Base-by-base conservation (phyloP, 164 flowering plant genomes). In the Protea cynaroides region DNA sequence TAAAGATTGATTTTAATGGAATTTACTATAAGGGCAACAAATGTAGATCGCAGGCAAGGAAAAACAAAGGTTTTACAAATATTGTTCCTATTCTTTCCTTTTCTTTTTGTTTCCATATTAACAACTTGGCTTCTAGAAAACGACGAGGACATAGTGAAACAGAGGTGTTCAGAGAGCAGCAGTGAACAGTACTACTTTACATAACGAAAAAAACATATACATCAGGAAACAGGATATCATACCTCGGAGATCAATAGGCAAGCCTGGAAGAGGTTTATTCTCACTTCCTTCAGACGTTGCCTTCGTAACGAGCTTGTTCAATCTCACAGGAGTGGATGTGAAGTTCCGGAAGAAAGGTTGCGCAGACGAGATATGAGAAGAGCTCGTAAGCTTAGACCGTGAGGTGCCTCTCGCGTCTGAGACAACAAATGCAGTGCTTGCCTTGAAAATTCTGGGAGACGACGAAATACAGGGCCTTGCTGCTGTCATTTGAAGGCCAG, bases 161-260 rank as follows among this genome's bases (percentile, higher is more conserved):
- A 2, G 49, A 11, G 49, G 17, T 44, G 49, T 44, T 44, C 12
- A 44, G 2, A 44, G 17, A 44, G 15, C 49, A 44, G 49, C 49
- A 44, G 4, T 44, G 49, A 15, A 44, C 49, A 29, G 8, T 44
- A 44, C 15, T 11, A 44, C 12, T 12, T 15, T 44, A 11, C 8
- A 5, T 2, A 44, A 44, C 3, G 17, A 12, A 44, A 0, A 44
- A 14, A 18, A 25, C 8, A 50, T 37, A 18, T 9, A 37, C 1
- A 36, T 44, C 18, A 49, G 58, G 19, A 11, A 19, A 44, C 24
- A 7, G 40, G 43, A 40, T 17, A 7, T 36, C 65, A 22, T 49
- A 85, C 98, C 98, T 88, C 69, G 88, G 74, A 93, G 75, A 76
- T 90, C 86, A 71, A 93, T 82, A 29, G 92, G 81, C 74, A 90